Conservation (phyloP, 2,329 filamentous ascomycete species). For the Lachnellula arida region DNA sequence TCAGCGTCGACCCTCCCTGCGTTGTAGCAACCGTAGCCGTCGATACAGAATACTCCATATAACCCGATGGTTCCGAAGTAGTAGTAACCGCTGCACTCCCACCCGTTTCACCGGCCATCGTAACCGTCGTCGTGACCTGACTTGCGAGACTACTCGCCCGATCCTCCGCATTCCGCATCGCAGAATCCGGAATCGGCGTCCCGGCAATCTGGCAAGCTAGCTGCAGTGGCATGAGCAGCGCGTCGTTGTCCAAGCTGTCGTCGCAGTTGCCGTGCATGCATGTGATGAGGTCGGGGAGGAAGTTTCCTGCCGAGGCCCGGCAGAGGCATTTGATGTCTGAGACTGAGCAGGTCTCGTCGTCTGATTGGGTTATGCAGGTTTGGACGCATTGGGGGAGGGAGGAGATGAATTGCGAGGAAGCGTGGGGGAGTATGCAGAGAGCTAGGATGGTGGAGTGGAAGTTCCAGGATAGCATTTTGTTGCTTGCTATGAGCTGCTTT, state of each 20-base stretch:
- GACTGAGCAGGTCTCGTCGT: constrained; percentile 31
- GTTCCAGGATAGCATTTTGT: constrained; percentile 6
- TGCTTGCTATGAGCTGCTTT: too few species aligned
- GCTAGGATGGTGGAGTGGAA: neutral
- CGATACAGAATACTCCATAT: neutral
- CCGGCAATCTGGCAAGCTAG: constrained; percentile 31
- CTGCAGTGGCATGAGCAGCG: constrained; percentile 33
- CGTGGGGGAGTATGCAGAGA: constrained; percentile 17
- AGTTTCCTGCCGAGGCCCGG: constrained; percentile 30
- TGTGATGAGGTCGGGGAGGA: constrained; percentile 36
- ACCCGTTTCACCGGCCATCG: constrained; percentile 5
- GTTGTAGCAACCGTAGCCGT: constrained; percentile 10
- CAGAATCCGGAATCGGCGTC: constrained; percentile 30
- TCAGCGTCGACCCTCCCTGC: constrained; percentile 2
- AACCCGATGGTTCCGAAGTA: neutral
- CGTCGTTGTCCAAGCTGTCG: constrained; percentile 30
- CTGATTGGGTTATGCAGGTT: constrained; percentile 32
- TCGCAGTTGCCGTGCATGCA: constrained; percentile 39
- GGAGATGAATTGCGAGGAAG: constrained; percentile 25
- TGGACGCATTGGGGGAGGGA: constrained; percentile 32
- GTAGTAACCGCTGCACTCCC: constrained; percentile 3
- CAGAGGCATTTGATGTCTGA: constrained; percentile 36
- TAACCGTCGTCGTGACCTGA: constrained; percentile 22
- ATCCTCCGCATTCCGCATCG: constrained; percentile 33
- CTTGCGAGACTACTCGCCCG: constrained; percentile 17